Conservation (phyloP, 805 yeast genomes). For the Wilhelminamyces savonicus region DNA sequence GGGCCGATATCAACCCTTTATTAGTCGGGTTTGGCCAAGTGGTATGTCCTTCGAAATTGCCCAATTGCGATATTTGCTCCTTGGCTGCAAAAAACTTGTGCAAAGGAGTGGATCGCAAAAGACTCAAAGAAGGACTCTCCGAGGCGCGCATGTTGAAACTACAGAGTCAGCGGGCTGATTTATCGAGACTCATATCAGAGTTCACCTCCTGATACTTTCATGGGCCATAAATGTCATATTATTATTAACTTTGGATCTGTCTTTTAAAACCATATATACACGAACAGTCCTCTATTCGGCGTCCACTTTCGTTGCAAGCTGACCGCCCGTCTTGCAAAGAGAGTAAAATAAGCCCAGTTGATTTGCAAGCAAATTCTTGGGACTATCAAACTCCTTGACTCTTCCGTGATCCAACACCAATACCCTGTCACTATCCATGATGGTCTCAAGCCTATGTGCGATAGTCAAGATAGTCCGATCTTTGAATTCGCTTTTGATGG, state of each 20-base stretch:
- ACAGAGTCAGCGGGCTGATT: constrained; percentile 25
- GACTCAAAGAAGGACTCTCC: constrained; percentile 22
- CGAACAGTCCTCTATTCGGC: not conserved
- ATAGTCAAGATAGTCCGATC: constrained; percentile 14
- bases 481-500: constrained; percentile 12
- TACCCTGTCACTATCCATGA: constrained; percentile 15
- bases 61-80: constrained; percentile 66
- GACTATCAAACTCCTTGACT: constrained; percentile 11
- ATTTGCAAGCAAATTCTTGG: not conserved
- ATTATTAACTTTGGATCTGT: not conserved
- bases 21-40: constrained; percentile 94
- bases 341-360: not conserved
- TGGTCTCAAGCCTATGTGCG: constrained; percentile 15
- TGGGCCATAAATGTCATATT: not conserved
- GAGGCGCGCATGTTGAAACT: constrained; percentile 24
- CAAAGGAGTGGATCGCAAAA: constrained; percentile 45
- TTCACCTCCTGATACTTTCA: too few relatives aligned
- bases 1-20: constrained; percentile 82
- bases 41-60: constrained; percentile 66
- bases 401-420: constrained; percentile 12
- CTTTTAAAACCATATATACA: not conserved
- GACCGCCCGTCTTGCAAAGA: not conserved
- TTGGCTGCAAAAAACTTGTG: constrained; percentile 51
- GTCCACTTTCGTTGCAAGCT: not conserved
- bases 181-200: constrained; percentile 13